Conservation (phyloP, 495 filamentous ascomycete genomes). For the Rostrohypoxylon terebratum region DNA sequence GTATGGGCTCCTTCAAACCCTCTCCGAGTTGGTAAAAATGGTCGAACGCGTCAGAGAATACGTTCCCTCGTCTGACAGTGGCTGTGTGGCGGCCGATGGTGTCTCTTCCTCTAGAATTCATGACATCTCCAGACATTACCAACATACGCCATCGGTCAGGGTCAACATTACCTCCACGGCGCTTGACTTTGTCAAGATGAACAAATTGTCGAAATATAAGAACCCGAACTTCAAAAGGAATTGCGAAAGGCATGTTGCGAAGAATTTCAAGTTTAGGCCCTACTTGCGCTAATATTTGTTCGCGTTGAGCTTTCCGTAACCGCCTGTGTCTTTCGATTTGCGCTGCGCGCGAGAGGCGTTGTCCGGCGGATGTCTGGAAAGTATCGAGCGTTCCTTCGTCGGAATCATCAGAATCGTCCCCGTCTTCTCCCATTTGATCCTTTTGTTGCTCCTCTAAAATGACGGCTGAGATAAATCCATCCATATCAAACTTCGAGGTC, state of each 20-base stretch:
- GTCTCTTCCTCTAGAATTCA: constrained; percentile 53
- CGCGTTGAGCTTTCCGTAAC: constrained; percentile 70
- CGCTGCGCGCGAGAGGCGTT: constrained; percentile 51
- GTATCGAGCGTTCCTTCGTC: constrained; percentile 34
- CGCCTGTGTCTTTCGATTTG: constrained; percentile 62
- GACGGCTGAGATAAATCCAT: constrained; percentile 86
- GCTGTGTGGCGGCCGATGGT: constrained; percentile 80
- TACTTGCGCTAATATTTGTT: constrained; percentile 77
- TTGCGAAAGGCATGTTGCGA: constrained; percentile 96
- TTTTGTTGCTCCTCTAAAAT: constrained; percentile 88
- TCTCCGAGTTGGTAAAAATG: constrained; percentile 86
- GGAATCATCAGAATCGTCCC: constrained; percentile 44
- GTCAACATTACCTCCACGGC: constrained; percentile 80
- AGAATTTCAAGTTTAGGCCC: constrained; percentile 90
- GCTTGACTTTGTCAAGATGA: constrained; percentile 77
- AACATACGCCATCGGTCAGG: constrained; percentile 82
- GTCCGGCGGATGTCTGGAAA: constrained; percentile 41
- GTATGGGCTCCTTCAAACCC: constrained; percentile 93
- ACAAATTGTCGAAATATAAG: constrained; percentile 96
- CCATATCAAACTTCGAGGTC: constrained; percentile 92
- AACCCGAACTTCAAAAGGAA: constrained; percentile 91
- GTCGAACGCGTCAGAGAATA: constrained; percentile 87
- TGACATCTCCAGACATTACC: constrained; percentile 56
- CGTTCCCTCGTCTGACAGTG: constrained; percentile 78
- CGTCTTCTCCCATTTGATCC: constrained; percentile 44